Evolutionary conservation across 108 stramenopile species (phyloP).

Genomic region (Seminavis robusta): DNA sequence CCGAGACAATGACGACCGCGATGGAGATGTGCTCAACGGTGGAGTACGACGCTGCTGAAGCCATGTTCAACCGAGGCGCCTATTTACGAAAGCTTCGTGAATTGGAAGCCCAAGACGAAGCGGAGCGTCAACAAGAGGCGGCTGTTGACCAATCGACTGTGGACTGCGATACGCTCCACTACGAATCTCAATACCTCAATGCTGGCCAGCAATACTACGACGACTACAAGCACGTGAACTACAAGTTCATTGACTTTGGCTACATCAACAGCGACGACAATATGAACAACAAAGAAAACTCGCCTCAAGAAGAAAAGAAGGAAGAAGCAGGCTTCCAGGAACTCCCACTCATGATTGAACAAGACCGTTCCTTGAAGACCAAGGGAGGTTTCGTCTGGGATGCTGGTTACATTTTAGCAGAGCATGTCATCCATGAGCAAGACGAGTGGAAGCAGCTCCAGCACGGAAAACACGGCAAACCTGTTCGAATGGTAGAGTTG

Average conservation of each 20-base stretch:
- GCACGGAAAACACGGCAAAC: background rate
- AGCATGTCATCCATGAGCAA: constrained; percentile 45
- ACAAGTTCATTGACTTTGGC: constrained; percentile 57
- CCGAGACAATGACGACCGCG: no score
- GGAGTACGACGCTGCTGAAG: constrained; percentile 38
- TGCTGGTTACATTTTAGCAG: constrained; percentile 71
- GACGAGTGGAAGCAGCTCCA: constrained; percentile 19
- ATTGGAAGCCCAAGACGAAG: constrained; percentile 42
- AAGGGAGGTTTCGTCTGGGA: constrained; percentile 87
- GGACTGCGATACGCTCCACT: constrained; percentile 20
- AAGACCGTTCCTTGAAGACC: constrained; percentile 60
- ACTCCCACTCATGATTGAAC: constrained; percentile 49
- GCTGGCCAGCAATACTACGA: constrained; percentile 66
- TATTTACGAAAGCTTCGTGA: constrained; percentile 33
- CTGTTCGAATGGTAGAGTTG: constrained; percentile 48
- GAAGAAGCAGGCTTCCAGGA: background rate
- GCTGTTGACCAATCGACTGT: background rate
- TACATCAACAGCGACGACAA: constrained; percentile 5
- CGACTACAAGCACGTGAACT: constrained; percentile 81
- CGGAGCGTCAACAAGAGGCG: constrained; percentile 26
- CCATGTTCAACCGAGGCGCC: constrained; percentile 33
- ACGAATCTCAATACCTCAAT: constrained; percentile 63
- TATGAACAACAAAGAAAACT: background rate
- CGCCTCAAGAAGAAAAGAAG: background rate
- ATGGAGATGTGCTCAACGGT: no score